phyloP scores from a whole-genome alignment of 1,139 yeast species.

The Nematodospora anomalae region DNA sequence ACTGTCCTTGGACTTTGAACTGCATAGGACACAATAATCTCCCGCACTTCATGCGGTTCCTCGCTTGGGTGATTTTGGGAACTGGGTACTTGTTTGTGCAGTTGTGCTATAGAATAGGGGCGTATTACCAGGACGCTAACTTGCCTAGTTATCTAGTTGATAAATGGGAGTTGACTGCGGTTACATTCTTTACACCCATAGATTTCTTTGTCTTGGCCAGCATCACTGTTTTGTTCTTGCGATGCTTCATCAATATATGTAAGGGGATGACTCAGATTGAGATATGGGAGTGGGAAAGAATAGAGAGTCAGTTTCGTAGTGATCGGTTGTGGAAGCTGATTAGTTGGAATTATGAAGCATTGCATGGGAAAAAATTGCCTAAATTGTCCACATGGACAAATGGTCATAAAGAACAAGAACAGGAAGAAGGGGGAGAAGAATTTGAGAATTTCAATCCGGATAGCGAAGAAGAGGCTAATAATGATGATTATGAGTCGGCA shows the following conservation, averaged over 20 bases:
- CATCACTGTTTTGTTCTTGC: constrained; percentile 54
- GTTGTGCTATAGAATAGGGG: constrained; percentile 39
- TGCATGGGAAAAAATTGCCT: constrained; percentile 49
- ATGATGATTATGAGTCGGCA: constrained; percentile 3
- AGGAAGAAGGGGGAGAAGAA: constrained; percentile 13
- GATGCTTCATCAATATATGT: constrained; percentile 58
- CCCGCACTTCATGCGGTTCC: constrained; percentile 81
- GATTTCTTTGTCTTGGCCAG: constrained; percentile 60
- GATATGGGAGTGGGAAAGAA: constrained; percentile 85
- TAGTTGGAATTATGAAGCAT: constrained; percentile 40
- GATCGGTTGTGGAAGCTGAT: constrained; percentile 55
- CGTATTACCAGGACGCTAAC: constrained; percentile 53
- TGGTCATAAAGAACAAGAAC: constrained; percentile 20
- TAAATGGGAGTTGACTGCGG: constrained; percentile 53
- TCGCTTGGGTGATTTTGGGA: constrained; percentile 63
- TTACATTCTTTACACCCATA: constrained; percentile 56
- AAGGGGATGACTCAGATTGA: constrained; percentile 91
- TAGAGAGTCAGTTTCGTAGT: constrained; percentile 61
- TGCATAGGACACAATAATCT: constrained; percentile 83
- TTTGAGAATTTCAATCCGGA: no score
- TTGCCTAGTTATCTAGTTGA: constrained; percentile 62
- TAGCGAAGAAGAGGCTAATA: constrained; percentile 3
- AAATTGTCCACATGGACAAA: constrained; percentile 48
- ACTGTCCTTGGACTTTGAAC: constrained; percentile 94
- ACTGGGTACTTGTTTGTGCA: constrained; percentile 51